A percentile compares a stretch with the other conserved stretches of the same genome.
phyloP scores from a whole-genome alignment of 2,329 filamentous ascomycete genomes.

The Sclerotinia nivalis region DNA sequence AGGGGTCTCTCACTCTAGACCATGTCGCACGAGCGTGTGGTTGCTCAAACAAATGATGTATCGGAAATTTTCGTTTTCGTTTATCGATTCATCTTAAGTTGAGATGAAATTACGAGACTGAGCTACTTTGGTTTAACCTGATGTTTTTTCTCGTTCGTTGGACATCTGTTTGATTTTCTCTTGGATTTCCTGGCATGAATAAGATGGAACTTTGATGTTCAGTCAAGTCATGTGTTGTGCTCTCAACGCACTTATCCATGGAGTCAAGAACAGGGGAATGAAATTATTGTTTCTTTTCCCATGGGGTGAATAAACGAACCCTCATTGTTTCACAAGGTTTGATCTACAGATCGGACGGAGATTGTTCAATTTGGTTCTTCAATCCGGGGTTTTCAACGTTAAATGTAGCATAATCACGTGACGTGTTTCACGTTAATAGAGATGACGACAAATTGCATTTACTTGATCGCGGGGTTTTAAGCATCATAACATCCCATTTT shows the following conservation, averaged over 20 bases:
- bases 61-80: not conserved
- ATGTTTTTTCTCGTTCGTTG: not conserved
- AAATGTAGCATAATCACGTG: not conserved
- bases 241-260: not conserved
- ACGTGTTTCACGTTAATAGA: not conserved
- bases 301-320: not conserved
- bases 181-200: not conserved
- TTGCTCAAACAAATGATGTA: not conserved
- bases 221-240: not conserved
- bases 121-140: not conserved
- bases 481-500: not conserved
- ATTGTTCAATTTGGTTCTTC: not conserved
- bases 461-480: not conserved
- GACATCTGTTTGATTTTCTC: not conserved
- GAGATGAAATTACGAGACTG: not conserved
- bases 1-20: not conserved
- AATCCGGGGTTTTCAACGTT: no score
- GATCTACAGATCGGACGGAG: not conserved
- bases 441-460: not conserved
- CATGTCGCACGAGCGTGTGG: not conserved
- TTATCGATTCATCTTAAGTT: slow-evolving; percentile 4
- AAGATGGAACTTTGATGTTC: not conserved
- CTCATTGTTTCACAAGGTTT: not conserved
- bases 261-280: not conserved
- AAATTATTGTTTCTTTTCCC: no score